Conservation (phyloP, 1,284 basidiomycete genomes). For the Lignosus rhinocerotis region DNA sequence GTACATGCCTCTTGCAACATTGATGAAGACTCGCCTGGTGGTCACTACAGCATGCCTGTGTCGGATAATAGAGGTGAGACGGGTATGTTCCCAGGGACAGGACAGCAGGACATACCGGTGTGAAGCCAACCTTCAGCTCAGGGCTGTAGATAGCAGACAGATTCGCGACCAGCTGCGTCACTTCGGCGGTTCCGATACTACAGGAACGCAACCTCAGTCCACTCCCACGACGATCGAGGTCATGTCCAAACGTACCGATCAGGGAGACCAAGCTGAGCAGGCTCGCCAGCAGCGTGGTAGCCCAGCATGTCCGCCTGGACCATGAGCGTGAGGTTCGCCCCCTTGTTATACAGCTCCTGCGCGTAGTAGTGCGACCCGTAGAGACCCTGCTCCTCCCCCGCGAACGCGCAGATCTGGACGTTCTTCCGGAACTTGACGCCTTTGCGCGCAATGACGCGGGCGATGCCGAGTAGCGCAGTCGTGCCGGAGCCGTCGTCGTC, state of each 20-base stretch:
- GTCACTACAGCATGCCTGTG: constrained; percentile 82
- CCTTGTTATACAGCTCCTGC: constrained; percentile 56
- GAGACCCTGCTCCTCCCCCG: constrained; percentile 74
- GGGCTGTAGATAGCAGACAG: constrained; percentile 78
- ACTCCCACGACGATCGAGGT: too few relatives aligned
- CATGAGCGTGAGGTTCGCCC: constrained; percentile 76
- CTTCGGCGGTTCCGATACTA: constrained; percentile 80
- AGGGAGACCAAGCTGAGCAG: constrained; percentile 78
- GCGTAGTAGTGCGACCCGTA: constrained; percentile 65
- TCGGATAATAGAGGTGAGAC: neutral
- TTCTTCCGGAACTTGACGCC: constrained; percentile 65
- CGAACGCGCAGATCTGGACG: constrained; percentile 69
- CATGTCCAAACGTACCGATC: constrained; percentile 41
- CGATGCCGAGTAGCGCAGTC: constrained; percentile 74
- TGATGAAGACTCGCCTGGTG: constrained; percentile 55
- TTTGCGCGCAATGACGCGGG: constrained; percentile 63
- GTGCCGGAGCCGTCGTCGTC: constrained; percentile 86
- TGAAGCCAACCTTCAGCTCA: constrained; percentile 78
- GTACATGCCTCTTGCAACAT: too few relatives aligned
- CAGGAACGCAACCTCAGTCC: neutral
- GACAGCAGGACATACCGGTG: constrained; percentile 43
- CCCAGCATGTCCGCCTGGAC: constrained; percentile 90
- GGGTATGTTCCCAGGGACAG: neutral
- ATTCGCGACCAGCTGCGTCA: constrained; percentile 72
- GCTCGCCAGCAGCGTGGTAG: constrained; percentile 74